Percentiles rank a stretch among this genome's conserved stretches.
These are phyloP conservation scores for Pseudogymnoascus sp. DNA, from an alignment of 2,329 filamentous ascomycete species.

Conservation along the genomic window DNA sequence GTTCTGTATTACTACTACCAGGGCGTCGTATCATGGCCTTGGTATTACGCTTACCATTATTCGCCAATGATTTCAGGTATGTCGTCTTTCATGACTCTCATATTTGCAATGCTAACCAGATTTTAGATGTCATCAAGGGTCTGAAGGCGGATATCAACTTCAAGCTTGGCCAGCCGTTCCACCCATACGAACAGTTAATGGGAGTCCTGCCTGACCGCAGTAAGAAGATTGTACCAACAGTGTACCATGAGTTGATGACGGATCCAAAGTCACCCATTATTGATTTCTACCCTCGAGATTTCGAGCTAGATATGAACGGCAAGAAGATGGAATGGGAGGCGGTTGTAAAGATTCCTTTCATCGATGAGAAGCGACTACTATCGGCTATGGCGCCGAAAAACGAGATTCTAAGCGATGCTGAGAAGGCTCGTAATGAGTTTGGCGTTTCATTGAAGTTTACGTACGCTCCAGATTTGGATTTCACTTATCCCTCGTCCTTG, in stretches of 20 bases:
- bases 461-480: slow-evolving; percentile 68
- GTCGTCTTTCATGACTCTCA: slow-evolving; percentile 11
- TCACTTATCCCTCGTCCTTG: slow-evolving; percentile 77
- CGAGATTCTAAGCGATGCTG: slow-evolving; percentile 62
- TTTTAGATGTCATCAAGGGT: slow-evolving; percentile 74
- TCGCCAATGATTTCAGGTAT: slow-evolving; percentile 86
- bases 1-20: slow-evolving; percentile 97
- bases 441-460: slow-evolving; percentile 90
- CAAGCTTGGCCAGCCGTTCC: slow-evolving; percentile 88
- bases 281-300: slow-evolving; percentile 95
- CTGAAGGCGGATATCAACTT: slow-evolving; percentile 83
- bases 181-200: slow-evolving; percentile 94
- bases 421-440: slow-evolving; percentile 79
- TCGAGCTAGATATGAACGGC: slow-evolving; percentile 97
- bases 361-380: slow-evolving; percentile 81
- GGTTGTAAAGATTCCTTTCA: slow-evolving; percentile 98
- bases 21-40: slow-evolving; percentile 95
- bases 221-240: slow-evolving; percentile 84
- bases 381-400: slow-evolving; percentile 81
- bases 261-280: slow-evolving; percentile 83
- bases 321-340: slow-evolving; percentile 99
- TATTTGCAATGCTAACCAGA: slow-evolving; percentile 17
- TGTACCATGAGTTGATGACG: slow-evolving; percentile 91
- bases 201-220: slow-evolving; percentile 94
- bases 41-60: slow-evolving; percentile 97